Percentiles rank a stretch among this genome's conserved stretches.
These are phyloP conservation scores for Phaffia rhodozyma DNA, from an alignment of 1,284 basidiomycete genomes.

Conservation along the genomic window DNA sequence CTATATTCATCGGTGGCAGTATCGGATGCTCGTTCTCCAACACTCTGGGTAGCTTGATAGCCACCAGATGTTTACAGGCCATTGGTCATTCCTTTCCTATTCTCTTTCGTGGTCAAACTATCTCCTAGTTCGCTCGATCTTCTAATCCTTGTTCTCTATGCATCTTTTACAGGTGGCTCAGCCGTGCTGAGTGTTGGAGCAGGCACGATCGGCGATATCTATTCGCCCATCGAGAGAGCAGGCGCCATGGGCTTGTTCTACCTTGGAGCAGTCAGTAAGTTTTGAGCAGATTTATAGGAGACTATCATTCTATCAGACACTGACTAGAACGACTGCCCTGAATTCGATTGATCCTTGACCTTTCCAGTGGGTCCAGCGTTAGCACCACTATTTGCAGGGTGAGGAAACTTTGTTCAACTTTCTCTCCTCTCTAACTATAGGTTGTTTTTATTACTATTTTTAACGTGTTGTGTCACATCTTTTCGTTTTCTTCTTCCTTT, in stretches of 20 bases:
- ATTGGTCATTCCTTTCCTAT: conserved; percentile 40
- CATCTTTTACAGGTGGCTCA: conserved; percentile 23
- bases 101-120: background rate
- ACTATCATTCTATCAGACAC: background rate
- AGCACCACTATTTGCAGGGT: conserved; percentile 32
- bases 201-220: conserved; percentile 54
- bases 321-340: background rate
- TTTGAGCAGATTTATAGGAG: background rate
- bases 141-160: background rate
- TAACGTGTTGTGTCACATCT: no score
- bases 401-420: no score
- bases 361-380: conserved; percentile 30
- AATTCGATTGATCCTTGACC: background rate
- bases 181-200: conserved; percentile 48
- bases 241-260: conserved; percentile 52
- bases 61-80: conserved; percentile 52
- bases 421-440: no score
- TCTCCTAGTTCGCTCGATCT: background rate
- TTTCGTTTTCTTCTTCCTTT: background rate
- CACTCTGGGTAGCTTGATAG: conserved; percentile 44
- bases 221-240: conserved; percentile 48
- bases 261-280: conserved; percentile 37
- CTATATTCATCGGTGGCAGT: conserved; percentile 47
- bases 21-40: conserved; percentile 46
- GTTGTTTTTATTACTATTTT: no score